These are phyloP conservation scores for Gossypium schwendimanii DNA, from an alignment of 441 rosid species.

Conservation along the genomic window DNA sequence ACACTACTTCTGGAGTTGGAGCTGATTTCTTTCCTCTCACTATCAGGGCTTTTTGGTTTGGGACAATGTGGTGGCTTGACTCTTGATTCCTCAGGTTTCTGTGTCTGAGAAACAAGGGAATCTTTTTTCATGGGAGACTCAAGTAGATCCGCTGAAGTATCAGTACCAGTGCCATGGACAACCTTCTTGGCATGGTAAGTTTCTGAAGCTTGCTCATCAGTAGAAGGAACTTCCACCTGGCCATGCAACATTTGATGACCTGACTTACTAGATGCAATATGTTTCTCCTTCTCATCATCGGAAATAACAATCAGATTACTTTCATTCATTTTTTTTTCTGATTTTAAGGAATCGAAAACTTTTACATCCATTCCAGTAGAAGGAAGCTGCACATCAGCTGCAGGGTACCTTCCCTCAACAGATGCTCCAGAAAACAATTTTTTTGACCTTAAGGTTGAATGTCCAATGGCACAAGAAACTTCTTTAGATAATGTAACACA, in stretches of 20 bases:
- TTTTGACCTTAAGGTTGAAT: slow-evolving; percentile 22
- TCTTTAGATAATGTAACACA: slow-evolving; percentile 47
- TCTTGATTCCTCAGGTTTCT: slow-evolving; percentile 26
- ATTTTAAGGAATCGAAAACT: slow-evolving; percentile 26
- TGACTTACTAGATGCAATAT: slow-evolving; percentile 26
- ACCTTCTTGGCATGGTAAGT: slow-evolving; percentile 28
- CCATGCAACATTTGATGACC: slow-evolving; percentile 25
- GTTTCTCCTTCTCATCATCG: slow-evolving; percentile 54
- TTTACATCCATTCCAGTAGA: slow-evolving; percentile 32
- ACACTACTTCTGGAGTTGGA: slow-evolving; percentile 27
- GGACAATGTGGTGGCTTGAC: slow-evolving; percentile 20
- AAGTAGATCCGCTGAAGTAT: slow-evolving; percentile 29
- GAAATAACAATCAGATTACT: slow-evolving; percentile 42
- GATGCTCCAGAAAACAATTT: slow-evolving; percentile 19
- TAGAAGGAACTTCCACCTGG: slow-evolving; percentile 20
- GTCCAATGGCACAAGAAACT: slow-evolving; percentile 22
- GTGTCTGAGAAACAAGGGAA: slow-evolving; percentile 32
- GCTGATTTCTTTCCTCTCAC: slow-evolving; percentile 37
- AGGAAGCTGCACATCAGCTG: slow-evolving; percentile 24
- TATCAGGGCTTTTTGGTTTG: slow-evolving; percentile 30
- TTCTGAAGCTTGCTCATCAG: slow-evolving; percentile 29
- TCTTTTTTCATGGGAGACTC: slow-evolving; percentile 30
- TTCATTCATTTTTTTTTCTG: slow-evolving; percentile 25
- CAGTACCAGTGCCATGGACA: slow-evolving; percentile 20
- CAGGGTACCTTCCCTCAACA: slow-evolving; percentile 19